Percentiles rank a stretch among this genome's conserved stretches.
phyloP scores from a whole-genome alignment of 108 stramenopile species.

The Skeletonema menzelii region DNA sequence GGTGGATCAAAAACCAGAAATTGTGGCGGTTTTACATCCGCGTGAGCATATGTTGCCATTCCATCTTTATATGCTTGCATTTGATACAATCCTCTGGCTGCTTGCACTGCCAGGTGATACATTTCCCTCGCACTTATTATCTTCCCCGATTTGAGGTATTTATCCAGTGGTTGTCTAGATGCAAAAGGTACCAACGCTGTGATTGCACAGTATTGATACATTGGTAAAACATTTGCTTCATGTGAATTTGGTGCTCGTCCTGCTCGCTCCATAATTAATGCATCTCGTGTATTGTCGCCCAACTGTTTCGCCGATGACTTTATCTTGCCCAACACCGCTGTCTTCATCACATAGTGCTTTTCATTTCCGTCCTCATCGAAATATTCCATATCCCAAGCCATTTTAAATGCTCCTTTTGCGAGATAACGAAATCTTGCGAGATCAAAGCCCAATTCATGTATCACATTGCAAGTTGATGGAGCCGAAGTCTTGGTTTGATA shows the following conservation, averaged over 20 bases:
- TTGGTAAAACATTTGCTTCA: constrained; percentile 1
- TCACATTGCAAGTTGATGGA: constrained; percentile 9
- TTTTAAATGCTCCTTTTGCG: background rate
- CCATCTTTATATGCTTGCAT: constrained; percentile 8
- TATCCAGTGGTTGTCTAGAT: background rate
- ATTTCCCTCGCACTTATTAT: background rate
- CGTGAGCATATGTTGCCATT: constrained; percentile 3
- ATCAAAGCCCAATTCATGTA: constrained; percentile 10
- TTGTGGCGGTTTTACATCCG: constrained; percentile 9
- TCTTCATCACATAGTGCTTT: background rate
- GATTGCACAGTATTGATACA: constrained; percentile 11
- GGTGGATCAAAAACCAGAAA: constrained; percentile 1
- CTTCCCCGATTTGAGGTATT: background rate
- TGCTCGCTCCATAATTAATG: background rate
- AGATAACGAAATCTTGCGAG: background rate
- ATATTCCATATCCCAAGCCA: background rate
- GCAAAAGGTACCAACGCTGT: constrained; percentile 8
- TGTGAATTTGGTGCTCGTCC: background rate
- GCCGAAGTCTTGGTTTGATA: background rate
- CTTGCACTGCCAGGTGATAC: constrained; percentile 9
- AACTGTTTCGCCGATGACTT: background rate
- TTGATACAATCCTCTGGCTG: constrained; percentile 21
- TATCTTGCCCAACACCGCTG: background rate
- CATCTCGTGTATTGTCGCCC: background rate
- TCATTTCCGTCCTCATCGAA: background rate